Conservation (phyloP, 108 stramenopile genomes). For the Cyclotella kingstonii region DNA sequence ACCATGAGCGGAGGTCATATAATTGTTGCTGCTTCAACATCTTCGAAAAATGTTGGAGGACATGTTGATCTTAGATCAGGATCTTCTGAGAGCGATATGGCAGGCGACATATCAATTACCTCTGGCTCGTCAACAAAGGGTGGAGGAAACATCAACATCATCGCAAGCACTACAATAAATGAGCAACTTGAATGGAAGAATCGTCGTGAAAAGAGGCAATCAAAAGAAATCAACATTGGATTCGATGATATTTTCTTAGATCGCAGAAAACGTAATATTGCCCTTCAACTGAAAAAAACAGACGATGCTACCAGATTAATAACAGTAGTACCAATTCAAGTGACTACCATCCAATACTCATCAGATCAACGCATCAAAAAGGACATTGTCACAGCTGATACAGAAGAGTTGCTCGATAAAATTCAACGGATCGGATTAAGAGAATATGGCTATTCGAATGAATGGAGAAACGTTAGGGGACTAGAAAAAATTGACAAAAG, state of each 20-base stretch:
- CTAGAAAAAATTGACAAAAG: conserved; percentile 32
- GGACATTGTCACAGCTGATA: conserved; percentile 53
- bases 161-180: conserved; percentile 17
- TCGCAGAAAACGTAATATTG: conserved; percentile 7
- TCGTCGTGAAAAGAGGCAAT: neutral
- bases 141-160: conserved; percentile 40
- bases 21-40: neutral
- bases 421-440: conserved; percentile 53
- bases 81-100: neutral
- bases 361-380: conserved; percentile 75
- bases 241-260: conserved; percentile 23
- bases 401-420: conserved; percentile 64
- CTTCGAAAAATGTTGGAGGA: conserved; percentile 17
- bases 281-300: conserved; percentile 30
- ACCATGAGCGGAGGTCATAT: conserved; percentile 7
- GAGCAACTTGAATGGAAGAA: neutral
- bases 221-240: conserved; percentile 43
- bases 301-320: conserved; percentile 15
- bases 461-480: conserved; percentile 55
- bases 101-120: conserved; percentile 26
- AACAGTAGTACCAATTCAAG: conserved; percentile 41
- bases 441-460: conserved; percentile 70
- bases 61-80: conserved; percentile 20
- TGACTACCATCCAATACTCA: conserved; percentile 46
- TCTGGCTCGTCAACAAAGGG: neutral